phyloP scores from a whole-genome alignment of 2,329 filamentous ascomycete genomes.

The Zarea fungicola region DNA sequence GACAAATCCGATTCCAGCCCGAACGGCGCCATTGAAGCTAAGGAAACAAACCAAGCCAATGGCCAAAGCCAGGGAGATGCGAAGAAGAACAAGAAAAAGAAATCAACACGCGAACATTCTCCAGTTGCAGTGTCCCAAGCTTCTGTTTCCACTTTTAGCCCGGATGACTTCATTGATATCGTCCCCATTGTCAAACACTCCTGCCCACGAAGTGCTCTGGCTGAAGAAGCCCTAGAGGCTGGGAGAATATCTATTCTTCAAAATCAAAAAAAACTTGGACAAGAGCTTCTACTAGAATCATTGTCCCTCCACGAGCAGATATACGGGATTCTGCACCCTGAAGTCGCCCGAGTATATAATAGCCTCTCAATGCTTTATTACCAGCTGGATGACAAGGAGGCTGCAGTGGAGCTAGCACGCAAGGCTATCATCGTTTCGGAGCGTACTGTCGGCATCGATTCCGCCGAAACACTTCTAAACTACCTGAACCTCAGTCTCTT shows the following conservation, averaged over 20 bases:
- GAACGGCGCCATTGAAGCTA: slow-evolving; percentile 26
- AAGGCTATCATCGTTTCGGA: slow-evolving; percentile 97
- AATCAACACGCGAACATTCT: slow-evolving; percentile 51
- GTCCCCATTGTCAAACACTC: slow-evolving; percentile 96
- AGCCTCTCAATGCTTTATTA: slow-evolving; percentile 94
- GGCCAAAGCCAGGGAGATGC: slow-evolving; percentile 37
- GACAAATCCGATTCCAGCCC: slow-evolving; percentile 20
- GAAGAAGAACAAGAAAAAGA: slow-evolving; percentile 62
- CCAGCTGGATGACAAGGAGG: slow-evolving; percentile 95
- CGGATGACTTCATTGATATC: slow-evolving; percentile 85
- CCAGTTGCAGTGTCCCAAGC: slow-evolving; percentile 40
- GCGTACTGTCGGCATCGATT: slow-evolving; percentile 88
- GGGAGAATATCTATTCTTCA: slow-evolving; percentile 95
- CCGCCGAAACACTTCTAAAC: slow-evolving; percentile 86
- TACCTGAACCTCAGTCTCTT: slow-evolving; percentile 96
- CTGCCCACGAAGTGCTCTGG: slow-evolving; percentile 79
- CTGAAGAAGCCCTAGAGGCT: slow-evolving; percentile 92
- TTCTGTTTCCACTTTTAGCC: slow-evolving; percentile 52
- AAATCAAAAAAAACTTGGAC: slow-evolving; percentile 89
- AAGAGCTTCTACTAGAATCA: slow-evolving; percentile 93
- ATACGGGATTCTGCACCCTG: slow-evolving; percentile 93
- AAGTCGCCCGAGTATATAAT: slow-evolving; percentile 93
- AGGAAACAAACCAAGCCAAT: slow-evolving; percentile 33
- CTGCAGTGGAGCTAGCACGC: slow-evolving; percentile 87
- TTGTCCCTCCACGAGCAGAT: slow-evolving; percentile 97